A percentile compares a stretch with the other conserved stretches of the same genome.
These are phyloP conservation scores for Fraxinus sp. DNA, from an alignment of 305 asterid species.

Conservation along the genomic window DNA sequence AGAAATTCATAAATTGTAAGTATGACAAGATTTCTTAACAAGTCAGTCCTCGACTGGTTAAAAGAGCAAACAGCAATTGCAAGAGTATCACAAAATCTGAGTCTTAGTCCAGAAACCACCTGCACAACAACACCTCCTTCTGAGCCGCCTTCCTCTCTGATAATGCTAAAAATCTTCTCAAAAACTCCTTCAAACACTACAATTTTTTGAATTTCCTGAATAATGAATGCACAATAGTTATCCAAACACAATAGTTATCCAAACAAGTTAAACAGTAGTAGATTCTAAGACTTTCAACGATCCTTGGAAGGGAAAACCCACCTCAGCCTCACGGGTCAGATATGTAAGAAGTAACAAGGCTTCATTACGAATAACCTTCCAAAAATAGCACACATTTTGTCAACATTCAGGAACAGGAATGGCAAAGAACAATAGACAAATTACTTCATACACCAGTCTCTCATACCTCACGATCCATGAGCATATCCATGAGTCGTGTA, in stretches of 20 bases:
- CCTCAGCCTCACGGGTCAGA: constrained; percentile 98
- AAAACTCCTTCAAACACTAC: constrained; percentile 97
- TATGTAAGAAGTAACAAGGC: constrained; percentile 86
- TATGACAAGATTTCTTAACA: neutral
- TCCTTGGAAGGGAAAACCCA: constrained; percentile 28
- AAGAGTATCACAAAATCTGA: neutral
- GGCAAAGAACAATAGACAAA: constrained; percentile 14
- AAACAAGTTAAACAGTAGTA: neutral
- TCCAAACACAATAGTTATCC: constrained; percentile 17
- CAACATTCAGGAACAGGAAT: constrained; percentile 1
- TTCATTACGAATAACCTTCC: constrained; percentile 88
- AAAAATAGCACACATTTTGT: constrained; percentile 17
- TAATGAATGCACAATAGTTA: neutral
- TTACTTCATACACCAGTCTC: constrained; percentile 24
- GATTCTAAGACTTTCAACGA: neutral
- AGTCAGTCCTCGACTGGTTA: neutral
- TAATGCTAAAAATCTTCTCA: constrained; percentile 92
- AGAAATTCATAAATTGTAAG: neutral
- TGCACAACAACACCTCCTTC: constrained; percentile 98
- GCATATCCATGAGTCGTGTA: constrained; percentile 96
- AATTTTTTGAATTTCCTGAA: constrained; percentile 96
- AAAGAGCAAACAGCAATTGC: neutral
- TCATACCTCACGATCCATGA: constrained; percentile 96
- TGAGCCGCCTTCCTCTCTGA: constrained; percentile 92
- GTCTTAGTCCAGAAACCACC: constrained; percentile 40